Base-by-base conservation (phyloP, 164 flowering plant genomes). In the Vitis cinerea region DNA sequence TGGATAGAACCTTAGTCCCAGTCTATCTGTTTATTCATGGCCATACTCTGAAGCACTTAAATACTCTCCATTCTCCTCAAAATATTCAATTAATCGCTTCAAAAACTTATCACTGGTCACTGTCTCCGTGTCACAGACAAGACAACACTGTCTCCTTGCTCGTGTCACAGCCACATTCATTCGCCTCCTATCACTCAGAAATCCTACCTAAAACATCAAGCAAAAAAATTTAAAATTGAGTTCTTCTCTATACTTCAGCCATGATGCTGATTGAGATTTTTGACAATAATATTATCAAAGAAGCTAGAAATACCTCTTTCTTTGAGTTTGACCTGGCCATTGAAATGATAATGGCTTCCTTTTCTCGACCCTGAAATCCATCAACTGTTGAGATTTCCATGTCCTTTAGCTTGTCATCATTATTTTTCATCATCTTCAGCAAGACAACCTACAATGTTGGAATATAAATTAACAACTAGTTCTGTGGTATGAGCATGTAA, bases 91-190 rank as follows among this genome's bases (percentile, higher is more conserved):
- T 68, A 96, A 74, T 44, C 95, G 87, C 83, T 93, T 92, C 79
- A 96, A 83, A 80, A 96, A 96, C 63, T 70, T 75, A 77, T 96
- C 92, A 70, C 88, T 73, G 65, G 77, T 89, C 29, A 93, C 99
- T 29, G 97, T 96, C 69, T 93, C 99, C 8, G 97, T 90, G 83
- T 96, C 97, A 69, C 99, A 96, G 8, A 96, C 79, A 64, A 96
- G 71, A 78, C 98, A 93, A 66, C 99, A 96, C 74, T 96, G 99
- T 68, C 99, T 83, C 78, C 99, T 90, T 68, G 99, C 92, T 31
- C 98, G 88, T 27, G 99, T 96, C 73, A 96, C 97, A 61, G 98
- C 99, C 78, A 96, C 99, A 71, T 93, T 93, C 99, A 96, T 93
- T 77, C 99, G 81, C 81, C 99, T 83, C 17, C 71, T 86, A 60